Percentiles rank a stretch among this genome's conserved stretches.
phyloP scores from a whole-genome alignment of 2,329 filamentous ascomycete species.

The Hypoxylon sp. region DNA sequence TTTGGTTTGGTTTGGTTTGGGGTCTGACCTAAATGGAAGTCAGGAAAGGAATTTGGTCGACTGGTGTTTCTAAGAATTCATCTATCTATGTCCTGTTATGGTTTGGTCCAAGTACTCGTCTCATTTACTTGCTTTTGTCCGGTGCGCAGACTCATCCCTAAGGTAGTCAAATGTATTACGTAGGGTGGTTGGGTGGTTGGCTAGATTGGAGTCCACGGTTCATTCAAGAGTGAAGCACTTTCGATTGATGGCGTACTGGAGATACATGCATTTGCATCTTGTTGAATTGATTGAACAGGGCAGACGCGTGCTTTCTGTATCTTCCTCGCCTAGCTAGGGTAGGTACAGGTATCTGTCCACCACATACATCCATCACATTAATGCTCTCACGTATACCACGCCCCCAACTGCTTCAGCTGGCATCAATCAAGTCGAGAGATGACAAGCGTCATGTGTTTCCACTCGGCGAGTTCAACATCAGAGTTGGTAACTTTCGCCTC shows the following conservation, averaged over 20 bases:
- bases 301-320: background rate
- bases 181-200: background rate
- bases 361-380: background rate
- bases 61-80: slow-evolving; percentile 19
- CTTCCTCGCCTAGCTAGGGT: background rate
- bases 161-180: too few relatives aligned
- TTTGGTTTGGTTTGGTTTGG: too few relatives aligned
- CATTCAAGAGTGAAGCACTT: background rate
- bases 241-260: background rate
- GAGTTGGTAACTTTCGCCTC: background rate
- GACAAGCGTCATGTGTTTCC: too few relatives aligned
- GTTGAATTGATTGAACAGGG: background rate
- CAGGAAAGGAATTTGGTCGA: slow-evolving; percentile 17
- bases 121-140: slow-evolving; percentile 5
- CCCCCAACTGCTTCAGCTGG: background rate
- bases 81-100: slow-evolving; percentile 3
- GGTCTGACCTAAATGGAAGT: slow-evolving; percentile 10
- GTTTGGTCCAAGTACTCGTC: background rate
- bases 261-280: background rate
- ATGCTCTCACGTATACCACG: background rate
- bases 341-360: background rate
- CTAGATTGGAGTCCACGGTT: background rate
- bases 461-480: background rate
- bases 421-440: background rate
- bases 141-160: background rate